Conservation (phyloP, 2,329 filamentous ascomycete species). For the Ophiostoma novo-ulmi region DNA sequence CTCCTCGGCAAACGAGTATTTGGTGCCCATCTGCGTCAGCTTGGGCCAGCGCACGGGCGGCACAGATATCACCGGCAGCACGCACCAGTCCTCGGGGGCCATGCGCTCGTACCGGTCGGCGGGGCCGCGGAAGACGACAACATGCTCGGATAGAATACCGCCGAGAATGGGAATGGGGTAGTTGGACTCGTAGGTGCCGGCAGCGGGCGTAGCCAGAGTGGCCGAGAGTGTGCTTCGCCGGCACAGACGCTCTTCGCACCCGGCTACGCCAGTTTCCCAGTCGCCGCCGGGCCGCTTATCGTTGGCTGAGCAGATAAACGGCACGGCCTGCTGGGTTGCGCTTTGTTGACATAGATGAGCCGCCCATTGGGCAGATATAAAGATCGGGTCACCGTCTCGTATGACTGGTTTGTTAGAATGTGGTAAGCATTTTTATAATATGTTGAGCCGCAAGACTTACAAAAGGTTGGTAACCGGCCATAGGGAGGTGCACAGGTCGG, state of each 20-base stretch:
- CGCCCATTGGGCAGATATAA: conserved; percentile 55
- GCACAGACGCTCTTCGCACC: conserved; percentile 68
- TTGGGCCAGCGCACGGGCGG: conserved; percentile 69
- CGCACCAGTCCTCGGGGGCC: conserved; percentile 47
- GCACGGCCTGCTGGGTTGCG: conserved; percentile 42
- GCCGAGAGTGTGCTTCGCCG: conserved; percentile 68
- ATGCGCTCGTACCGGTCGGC: conserved; percentile 60
- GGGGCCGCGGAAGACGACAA: conserved; percentile 68
- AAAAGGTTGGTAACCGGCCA: conserved; percentile 42
- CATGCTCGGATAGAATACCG: conserved; percentile 63
- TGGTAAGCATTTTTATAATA: not conserved
- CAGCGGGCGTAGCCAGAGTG: conserved; percentile 58
- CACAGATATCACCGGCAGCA: conserved; percentile 68
- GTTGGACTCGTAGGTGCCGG: conserved; percentile 46
- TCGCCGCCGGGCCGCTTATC: conserved; percentile 73
- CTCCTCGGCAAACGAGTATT: conserved; percentile 68
- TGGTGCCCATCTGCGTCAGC: conserved; percentile 59
- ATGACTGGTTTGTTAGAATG: conserved; percentile 37
- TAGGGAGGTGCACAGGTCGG: conserved; percentile 32
- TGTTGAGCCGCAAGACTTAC: conserved; percentile 26
- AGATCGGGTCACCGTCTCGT: conserved; percentile 54
- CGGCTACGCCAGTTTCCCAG: conserved; percentile 61
- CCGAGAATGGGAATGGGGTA: conserved; percentile 68
- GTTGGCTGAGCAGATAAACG: conserved; percentile 69
- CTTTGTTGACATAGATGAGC: conserved; percentile 24